Base-by-base conservation (phyloP, 345 rosid species). In the Hypericum perforatum region DNA sequence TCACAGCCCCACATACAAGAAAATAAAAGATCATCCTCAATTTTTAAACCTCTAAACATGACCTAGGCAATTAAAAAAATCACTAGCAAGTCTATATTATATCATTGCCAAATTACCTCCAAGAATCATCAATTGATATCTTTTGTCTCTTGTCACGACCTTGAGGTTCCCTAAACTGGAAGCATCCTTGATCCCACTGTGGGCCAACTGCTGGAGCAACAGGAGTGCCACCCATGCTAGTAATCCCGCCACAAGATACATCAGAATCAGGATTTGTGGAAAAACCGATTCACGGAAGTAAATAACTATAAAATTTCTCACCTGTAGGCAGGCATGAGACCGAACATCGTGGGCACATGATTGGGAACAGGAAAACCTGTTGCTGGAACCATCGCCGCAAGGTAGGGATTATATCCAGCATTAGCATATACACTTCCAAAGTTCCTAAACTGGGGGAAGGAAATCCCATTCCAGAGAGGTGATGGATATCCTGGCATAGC, bases 391-490 rank as follows among this genome's bases (percentile, higher is more conserved):
- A 64, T 53, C 13, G 65, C 40, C 8, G 70, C 14, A 65, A 56
- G 59, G 37, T 62, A 70, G 58, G 74, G 72, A 55, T 56, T 53
- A 69, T 70, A 53, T 45, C 53, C 74, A 32, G 62, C 59, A 61
- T 53, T 58, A 45, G 64, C 52, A 65, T 58, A 68, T 16, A 65
- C 66, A 57, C 59, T 66, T 22, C 46, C 49, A 47, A 63, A 70
- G 29, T 68, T 72, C 49, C 69, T 49, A 36, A 53, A 22, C 52
- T 62, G 63, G 45, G 63, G 57, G 45, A 62, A 59, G 0, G 59
- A 57, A 42, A 54, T 32, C 39, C 65, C 70, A 52, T 70, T 68
- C 76, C 76, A 73, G 58, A 16, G 70, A 10, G 72, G 73, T 40
- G 67, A 39, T 32, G 45, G 15, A 47, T 56, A 65, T 57, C 60